These are phyloP conservation scores for Cicer bijugum DNA, from an alignment of 306 rosid species.

Conservation along the genomic window DNA sequence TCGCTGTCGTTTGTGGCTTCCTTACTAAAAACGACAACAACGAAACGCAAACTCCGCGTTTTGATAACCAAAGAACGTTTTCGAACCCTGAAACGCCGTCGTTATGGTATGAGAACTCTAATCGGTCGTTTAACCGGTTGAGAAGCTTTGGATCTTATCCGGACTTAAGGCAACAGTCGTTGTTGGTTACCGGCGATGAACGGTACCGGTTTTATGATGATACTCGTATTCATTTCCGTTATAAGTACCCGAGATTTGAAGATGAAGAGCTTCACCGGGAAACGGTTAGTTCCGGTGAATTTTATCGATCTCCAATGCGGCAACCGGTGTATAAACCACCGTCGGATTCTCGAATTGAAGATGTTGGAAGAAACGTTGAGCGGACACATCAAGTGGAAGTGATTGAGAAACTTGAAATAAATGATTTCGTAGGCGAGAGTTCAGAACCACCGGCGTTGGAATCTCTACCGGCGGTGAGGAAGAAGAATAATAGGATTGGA, in stretches of 20 bases:
- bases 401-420: constrained; percentile 14
- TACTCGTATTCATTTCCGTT: constrained; percentile 35
- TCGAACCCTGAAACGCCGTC: constrained; percentile 55
- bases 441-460: constrained; percentile 22
- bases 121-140: constrained; percentile 44
- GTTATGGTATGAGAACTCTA: constrained; percentile 53
- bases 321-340: constrained; percentile 28
- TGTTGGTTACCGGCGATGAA: constrained; percentile 48
- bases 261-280: constrained; percentile 37
- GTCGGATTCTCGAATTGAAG: background rate
- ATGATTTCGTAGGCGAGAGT: constrained; percentile 7
- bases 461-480: constrained; percentile 40
- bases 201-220: constrained; percentile 64
- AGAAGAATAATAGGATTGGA: constrained; percentile 57
- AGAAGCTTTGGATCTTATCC: constrained; percentile 76
- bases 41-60: constrained; percentile 42
- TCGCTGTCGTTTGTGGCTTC: constrained; percentile 86
- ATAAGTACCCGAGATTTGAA: constrained; percentile 41
- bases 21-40: constrained; percentile 56
- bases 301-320: constrained; percentile 12
- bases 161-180: constrained; percentile 66
- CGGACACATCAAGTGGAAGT: constrained; percentile 41
- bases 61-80: background rate
- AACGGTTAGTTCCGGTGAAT: constrained; percentile 50
- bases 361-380: constrained; percentile 37